Evolutionary conservation across 1,139 yeast species (phyloP).

Genomic region (Meyerozyma guilliermondii): DNA sequence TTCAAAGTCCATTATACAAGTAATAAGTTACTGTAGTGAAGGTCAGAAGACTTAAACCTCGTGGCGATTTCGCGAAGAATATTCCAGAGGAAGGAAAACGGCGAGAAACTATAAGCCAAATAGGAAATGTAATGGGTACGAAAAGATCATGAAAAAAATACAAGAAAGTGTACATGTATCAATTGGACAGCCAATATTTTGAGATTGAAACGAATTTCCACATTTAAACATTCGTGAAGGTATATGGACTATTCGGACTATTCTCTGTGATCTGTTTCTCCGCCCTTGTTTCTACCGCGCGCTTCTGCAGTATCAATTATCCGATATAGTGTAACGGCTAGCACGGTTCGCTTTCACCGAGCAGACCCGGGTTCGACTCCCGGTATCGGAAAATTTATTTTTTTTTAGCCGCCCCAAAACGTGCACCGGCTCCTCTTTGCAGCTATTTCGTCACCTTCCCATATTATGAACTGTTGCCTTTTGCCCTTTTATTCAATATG

Average conservation of each 20-base stretch:
- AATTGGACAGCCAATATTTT: no score
- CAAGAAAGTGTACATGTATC: no score
- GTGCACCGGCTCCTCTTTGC: background rate
- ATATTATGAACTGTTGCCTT: background rate
- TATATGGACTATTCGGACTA: no score
- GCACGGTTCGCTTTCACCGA: conserved; percentile 82
- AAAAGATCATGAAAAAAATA: no score
- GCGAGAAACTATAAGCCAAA: no score
- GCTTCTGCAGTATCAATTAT: conserved; percentile 10
- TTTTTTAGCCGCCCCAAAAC: conserved; percentile 11
- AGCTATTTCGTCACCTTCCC: background rate
- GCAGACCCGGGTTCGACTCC: conserved; percentile 83
- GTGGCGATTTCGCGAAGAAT: background rate
- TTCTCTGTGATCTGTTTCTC: background rate
- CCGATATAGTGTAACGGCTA: conserved; percentile 81
- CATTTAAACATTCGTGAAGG: no score
- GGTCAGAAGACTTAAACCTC: background rate
- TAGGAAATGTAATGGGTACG: no score
- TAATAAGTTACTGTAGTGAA: background rate
- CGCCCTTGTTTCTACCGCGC: background rate
- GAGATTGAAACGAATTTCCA: no score
- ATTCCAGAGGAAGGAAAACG: background rate
- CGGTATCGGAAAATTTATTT: conserved; percentile 55
- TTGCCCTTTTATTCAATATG: conserved; percentile 27
- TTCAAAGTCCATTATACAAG: conserved; percentile 35